A percentile compares a stretch with the other conserved stretches of the same genome.
Evolutionary conservation across 768 basidiomycete genomes (phyloP).

Genomic region (Russula earlei): DNA sequence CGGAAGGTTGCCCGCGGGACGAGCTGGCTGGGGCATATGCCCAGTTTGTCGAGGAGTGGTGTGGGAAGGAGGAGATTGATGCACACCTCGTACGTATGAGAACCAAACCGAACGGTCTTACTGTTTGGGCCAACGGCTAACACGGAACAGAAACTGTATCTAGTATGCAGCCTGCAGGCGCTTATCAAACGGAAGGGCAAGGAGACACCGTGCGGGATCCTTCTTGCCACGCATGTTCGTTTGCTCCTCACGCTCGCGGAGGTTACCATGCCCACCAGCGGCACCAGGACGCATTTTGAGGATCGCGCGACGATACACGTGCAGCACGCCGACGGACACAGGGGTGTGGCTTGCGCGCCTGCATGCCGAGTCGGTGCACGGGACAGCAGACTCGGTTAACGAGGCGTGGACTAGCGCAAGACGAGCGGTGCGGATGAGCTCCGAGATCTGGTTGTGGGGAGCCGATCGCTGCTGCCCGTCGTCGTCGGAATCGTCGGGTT

Average conservation of each 20-base stretch:
- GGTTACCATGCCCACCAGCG: slow-evolving; percentile 20
- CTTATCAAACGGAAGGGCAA: slow-evolving; percentile 29
- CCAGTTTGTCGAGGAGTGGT: slow-evolving; percentile 42
- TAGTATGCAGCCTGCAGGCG: slow-evolving; percentile 36
- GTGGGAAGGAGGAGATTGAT: slow-evolving; percentile 27
- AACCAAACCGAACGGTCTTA: neutral
- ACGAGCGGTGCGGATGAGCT: slow-evolving; percentile 28
- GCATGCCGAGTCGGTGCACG: slow-evolving; percentile 31
- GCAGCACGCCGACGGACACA: slow-evolving; percentile 29
- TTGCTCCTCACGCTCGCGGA: slow-evolving; percentile 24
- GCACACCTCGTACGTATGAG: slow-evolving; percentile 23
- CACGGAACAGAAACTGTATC: slow-evolving; percentile 43
- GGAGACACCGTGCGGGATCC: slow-evolving; percentile 28
- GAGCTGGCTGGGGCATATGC: slow-evolving; percentile 33
- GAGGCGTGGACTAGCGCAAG: slow-evolving; percentile 40
- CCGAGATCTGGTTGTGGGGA: slow-evolving; percentile 50
- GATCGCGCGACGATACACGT: slow-evolving; percentile 40
- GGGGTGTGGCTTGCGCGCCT: slow-evolving; percentile 47
- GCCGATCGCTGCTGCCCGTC: slow-evolving; percentile 22
- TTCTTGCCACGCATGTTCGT: slow-evolving; percentile 32
- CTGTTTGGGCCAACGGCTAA: too few species aligned
- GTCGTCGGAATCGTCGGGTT: neutral
- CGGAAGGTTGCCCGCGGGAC: slow-evolving; percentile 15
- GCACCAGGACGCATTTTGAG: slow-evolving; percentile 25
- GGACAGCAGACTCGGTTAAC: slow-evolving; percentile 23